Base-by-base conservation (phyloP, 345 rosid genomes). In the Linum trigynum region DNA sequence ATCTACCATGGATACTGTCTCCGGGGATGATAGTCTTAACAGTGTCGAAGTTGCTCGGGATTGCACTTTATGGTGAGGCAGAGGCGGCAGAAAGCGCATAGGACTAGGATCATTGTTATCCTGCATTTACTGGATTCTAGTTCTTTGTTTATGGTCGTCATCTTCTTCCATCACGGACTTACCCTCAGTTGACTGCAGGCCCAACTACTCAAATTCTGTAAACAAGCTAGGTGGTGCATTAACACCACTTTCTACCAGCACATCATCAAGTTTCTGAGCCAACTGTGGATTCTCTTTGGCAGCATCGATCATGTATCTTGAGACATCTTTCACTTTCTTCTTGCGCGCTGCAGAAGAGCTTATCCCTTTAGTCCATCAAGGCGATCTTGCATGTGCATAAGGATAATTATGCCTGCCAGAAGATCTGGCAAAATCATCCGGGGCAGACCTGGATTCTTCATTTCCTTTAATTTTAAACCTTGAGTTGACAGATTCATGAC, bases 351-450 rank as follows among this genome's bases (percentile, higher is more conserved):
- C 88, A n/a, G 96, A 95, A 64, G 89, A 85, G 81, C 86, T 83
- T 69, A 89, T 88, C 71, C 96, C 98, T 84, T 89, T 96, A 35
- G 98, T 92, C 98, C 98, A 92, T 42, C 96, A 92, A 68, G 96
- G 98, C 69, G 87, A 85, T 76, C 92, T 83, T 39, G 80, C 84
- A 80, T 85, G 96, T 2, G 69, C n/a, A 69, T 72, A 62, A 68
- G 89, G 71, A 72, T 82, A 79, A 72, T 61, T 76, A 78, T 84
- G 77, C 79, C 77, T 81, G 63, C 67, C 75, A 68, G 74, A 66
- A 61, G 71, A 45, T 64, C 65, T 66, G 76, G 55, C 77, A 35
- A 66, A 66, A 60, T 76, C 81, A 37, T 75, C 78, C 0, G 63
- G 50, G n/a, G 71, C 65, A 51, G 57, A 64, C 73, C 65, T 81